Base-by-base conservation (phyloP, 805 yeast species). In the Jamesozyma piceae region DNA sequence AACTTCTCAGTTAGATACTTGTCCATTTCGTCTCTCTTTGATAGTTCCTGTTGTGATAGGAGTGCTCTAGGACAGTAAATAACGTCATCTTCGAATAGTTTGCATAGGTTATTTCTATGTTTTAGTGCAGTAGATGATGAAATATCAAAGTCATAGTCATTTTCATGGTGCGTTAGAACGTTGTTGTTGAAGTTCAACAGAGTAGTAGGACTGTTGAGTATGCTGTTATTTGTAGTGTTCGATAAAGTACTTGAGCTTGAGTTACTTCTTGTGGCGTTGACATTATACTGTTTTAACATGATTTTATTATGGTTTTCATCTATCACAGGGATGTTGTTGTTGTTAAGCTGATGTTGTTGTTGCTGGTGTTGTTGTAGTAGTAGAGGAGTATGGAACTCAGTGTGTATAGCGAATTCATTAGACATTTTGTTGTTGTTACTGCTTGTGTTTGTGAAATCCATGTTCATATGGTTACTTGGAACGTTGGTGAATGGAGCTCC, bases 81-180 rank as follows among this genome's bases (percentile, higher is more conserved):
- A 9, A 57, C 39, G 45, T 60, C 64, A 42, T 60, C 64, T 42
- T 60, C 63, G 41, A 58, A 58, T 11, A 59, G 53, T 45, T 57
- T 60, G 39, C 54, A 49, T 35, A 52, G 49, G 38, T 56, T 57
- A 31, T 53, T 56, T 41, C 54, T 57, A 37, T 46, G 43, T 30
- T 52, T 53, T 35, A 57, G 14, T 5, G 33, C n/a, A 14, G 21
- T 13, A 19, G 17, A 38, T n/a, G 57, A 38, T n/a, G n/a, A n/a
- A n/a, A n/a, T n/a, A n/a, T n/a, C n/a, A n/a, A n/a, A n/a, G 33
- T 50, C 49, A 11, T 44, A 46, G 20, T 48, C 49, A 30, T 42
- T 21, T 21, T 40, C 39, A 24, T 24, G 27, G 9, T 35, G 31
- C 4, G 29, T 14, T 3, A 31, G 30, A 36, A 39, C 33, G 15